phyloP scores from a whole-genome alignment of 495 filamentous ascomycete species.

The Pyronema domesticum region DNA sequence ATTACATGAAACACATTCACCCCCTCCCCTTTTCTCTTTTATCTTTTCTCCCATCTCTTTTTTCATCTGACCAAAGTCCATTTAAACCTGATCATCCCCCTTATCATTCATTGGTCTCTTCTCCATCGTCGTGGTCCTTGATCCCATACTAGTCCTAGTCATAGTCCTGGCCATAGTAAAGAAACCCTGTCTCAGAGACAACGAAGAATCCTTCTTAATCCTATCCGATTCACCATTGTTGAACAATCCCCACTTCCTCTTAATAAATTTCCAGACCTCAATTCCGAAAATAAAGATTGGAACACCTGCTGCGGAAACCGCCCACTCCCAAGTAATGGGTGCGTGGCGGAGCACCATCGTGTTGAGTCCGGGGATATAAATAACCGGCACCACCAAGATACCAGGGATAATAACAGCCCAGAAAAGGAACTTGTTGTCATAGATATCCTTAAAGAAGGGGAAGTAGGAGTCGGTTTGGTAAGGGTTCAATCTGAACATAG shows the following conservation, averaged over 20 bases:
- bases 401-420: constrained; percentile 49
- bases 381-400: constrained; percentile 45
- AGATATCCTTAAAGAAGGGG: constrained; percentile 42
- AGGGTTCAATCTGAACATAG: constrained; percentile 44
- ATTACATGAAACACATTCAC: too few relatives aligned
- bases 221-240: constrained; percentile 22
- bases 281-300: constrained; percentile 40
- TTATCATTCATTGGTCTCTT: constrained; percentile 7
- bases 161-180: constrained; percentile 18
- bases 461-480: constrained; percentile 29
- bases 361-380: constrained; percentile 54
- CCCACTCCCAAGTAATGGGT: constrained; percentile 55
- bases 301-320: constrained; percentile 35
- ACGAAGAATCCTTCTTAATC: constrained; percentile 24
- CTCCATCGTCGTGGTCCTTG: constrained; percentile 20
- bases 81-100: constrained; percentile 18
- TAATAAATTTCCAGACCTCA: constrained; percentile 46
- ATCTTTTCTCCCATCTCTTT: too few relatives aligned
- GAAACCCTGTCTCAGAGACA: constrained; percentile 27
- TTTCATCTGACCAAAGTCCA: not conserved
- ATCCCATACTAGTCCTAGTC: constrained; percentile 5
- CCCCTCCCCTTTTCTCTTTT: too few relatives aligned
- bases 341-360: constrained; percentile 48
- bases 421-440: constrained; percentile 53
- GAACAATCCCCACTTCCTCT: constrained; percentile 30